phyloP scores from a whole-genome alignment of 805 yeast species.

The Kodamaea jinghongensis region DNA sequence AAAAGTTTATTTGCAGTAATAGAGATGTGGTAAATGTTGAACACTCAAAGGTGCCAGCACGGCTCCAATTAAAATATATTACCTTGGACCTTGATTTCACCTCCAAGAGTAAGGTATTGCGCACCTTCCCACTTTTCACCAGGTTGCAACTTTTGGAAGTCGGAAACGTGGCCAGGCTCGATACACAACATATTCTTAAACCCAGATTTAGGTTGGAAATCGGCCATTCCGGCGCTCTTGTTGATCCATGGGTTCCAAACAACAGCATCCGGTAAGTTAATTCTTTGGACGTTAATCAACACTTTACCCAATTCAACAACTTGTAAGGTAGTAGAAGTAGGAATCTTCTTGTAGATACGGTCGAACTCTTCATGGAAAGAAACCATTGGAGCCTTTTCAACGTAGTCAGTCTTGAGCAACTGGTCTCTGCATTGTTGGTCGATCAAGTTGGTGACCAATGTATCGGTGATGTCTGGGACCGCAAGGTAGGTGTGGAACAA shows the following conservation, averaged over 20 bases:
- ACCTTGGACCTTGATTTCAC: slow-evolving; percentile 60
- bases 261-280: slow-evolving; percentile 65
- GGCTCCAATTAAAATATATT: slow-evolving; percentile 31
- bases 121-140: slow-evolving; percentile 75
- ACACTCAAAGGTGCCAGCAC: too few relatives aligned
- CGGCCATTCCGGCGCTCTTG: slow-evolving; percentile 79
- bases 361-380: slow-evolving; percentile 78
- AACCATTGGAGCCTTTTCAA: slow-evolving; percentile 72
- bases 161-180: slow-evolving; percentile 87
- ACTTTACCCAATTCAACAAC: slow-evolving; percentile 72
- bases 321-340: slow-evolving; percentile 54
- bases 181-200: slow-evolving; percentile 87
- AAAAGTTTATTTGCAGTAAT: too few relatives aligned
- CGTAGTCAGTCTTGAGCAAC: slow-evolving; percentile 57
- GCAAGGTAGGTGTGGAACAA: slow-evolving; percentile 87
- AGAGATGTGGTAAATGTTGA: too few relatives aligned
- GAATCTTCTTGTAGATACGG: slow-evolving; percentile 70
- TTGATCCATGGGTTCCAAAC: slow-evolving; percentile 98
- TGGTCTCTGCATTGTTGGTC: slow-evolving; percentile 78
- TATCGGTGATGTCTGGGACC: slow-evolving; percentile 74
- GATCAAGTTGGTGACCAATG: slow-evolving; percentile 72
- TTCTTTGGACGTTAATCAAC: slow-evolving; percentile 62
- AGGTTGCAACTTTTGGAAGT: slow-evolving; percentile 61
- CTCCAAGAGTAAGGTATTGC: slow-evolving; percentile 58
- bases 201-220: slow-evolving; percentile 84